Percentiles rank a stretch among this genome's conserved stretches.
Evolutionary conservation across 768 basidiomycete species (phyloP).

Genomic region (Scleroderma bovista): DNA sequence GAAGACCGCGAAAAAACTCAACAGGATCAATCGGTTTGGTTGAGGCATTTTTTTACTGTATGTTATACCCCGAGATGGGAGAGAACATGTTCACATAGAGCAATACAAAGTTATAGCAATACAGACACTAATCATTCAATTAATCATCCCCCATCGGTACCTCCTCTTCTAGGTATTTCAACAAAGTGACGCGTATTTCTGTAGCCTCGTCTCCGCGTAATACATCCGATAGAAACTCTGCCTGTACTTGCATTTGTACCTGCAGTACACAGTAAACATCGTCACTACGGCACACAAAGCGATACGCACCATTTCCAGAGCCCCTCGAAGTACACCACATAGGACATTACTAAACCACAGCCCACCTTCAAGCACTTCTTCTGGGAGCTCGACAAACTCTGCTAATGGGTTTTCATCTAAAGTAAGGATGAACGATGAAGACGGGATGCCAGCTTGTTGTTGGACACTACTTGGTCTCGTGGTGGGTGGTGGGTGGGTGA

Average conservation of each 20-base stretch:
- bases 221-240: conserved; percentile 83
- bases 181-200: conserved; percentile 84
- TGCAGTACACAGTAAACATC: conserved; percentile 29
- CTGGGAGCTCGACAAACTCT: conserved; percentile 95
- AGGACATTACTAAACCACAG: conserved; percentile 97
- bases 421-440: conserved; percentile 72
- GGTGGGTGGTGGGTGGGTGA: conserved; percentile 61
- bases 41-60: conserved; percentile 17
- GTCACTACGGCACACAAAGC: conserved; percentile 16
- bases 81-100: too few species aligned
- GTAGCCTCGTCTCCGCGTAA: conserved; percentile 92
- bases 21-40: conserved; percentile 65
- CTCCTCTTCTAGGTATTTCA: conserved; percentile 95
- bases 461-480: conserved; percentile 39
- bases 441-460: conserved; percentile 38
- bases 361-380: conserved; percentile 87
- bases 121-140: conserved; percentile 17
- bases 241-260: conserved; percentile 96
- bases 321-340: conserved; percentile 89
- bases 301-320: conserved; percentile 83
- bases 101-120: conserved; percentile 5
- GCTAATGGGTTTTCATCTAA: conserved; percentile 95
- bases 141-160: conserved; percentile 90
- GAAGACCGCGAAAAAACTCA: conserved; percentile 85
- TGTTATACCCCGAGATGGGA: conserved; percentile 2